Evolutionary conservation across 176 grass and related monocot genomes (phyloP), one percentile per base, ranked within the genome.

Genomic region (Juncus effusus): DNA sequence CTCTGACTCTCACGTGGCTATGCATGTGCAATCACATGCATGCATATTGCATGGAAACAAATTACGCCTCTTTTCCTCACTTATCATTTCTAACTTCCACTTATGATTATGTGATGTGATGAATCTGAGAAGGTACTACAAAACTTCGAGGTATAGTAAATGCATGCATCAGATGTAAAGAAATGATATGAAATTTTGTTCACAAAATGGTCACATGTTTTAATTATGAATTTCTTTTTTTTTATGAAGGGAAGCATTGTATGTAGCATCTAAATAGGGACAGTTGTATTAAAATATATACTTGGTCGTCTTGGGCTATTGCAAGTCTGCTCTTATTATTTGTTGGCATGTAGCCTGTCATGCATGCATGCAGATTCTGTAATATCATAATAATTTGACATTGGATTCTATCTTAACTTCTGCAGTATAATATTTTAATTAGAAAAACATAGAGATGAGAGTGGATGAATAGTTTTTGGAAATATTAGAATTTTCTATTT

Each of bases 1-100:
- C 12, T 16, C 3, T 54, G 19, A 36, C 67, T 4, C 35, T 70
- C 67, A 70, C 38, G 53, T 70, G 52, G 44, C 36, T 70, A 55
- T 36, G 51, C 67, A 70, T 70, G 67, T 70, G 67, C 36, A 5
- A 51, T 58, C 67, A 58, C 67, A 70, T 70, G 67, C 67, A 70
- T 70, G 51, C 67, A 70, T 47, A 47, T 47, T 47, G 44, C 44
- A 1, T 47, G 44, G 2, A 6, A 56, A 70, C 37, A 58, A 70
- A 70, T 70, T 44, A 52, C 52, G 9, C 28, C 51, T 45, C 28
- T 19, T 70, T 57, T 11, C 41, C 19, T 14, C 36, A 36, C 53
- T 70, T 12, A 56, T 56, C 36, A 42, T 72, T 13, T 59, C 35
- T 42, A 72, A 72, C 9, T 71, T 71, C 67, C 68, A 55, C 54